A percentile compares a stretch with the other conserved stretches of the same genome.
phyloP scores from a whole-genome alignment of 495 filamentous ascomycete species.

The Aspergillus panamensis region DNA sequence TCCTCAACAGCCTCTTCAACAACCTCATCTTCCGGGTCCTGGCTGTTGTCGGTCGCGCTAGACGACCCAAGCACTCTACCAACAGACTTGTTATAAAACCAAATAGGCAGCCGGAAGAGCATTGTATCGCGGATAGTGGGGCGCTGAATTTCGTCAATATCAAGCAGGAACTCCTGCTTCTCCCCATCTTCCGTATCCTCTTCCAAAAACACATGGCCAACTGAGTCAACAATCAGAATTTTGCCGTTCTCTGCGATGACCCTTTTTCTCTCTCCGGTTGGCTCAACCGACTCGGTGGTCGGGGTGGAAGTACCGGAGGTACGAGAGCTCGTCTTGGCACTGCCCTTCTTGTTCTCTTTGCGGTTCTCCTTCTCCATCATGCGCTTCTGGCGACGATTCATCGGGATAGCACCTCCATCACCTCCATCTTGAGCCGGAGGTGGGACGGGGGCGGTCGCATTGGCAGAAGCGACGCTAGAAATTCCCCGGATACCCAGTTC shows the following conservation, averaged over 20 bases:
- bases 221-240: conserved; percentile 83
- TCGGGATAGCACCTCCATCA: conserved; percentile 47
- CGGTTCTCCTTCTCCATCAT: conserved; percentile 77
- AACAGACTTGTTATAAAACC: conserved; percentile 56
- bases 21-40: conserved; percentile 32
- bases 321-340: conserved; percentile 28
- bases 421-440: conserved; percentile 37
- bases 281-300: conserved; percentile 45
- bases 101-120: conserved; percentile 63
- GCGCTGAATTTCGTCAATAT: conserved; percentile 62
- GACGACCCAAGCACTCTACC: conserved; percentile 49
- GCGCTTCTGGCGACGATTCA: conserved; percentile 85
- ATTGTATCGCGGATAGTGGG: conserved; percentile 69
- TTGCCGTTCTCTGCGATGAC: conserved; percentile 95
- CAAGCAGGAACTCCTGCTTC: conserved; percentile 75
- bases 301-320: conserved; percentile 49
- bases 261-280: conserved; percentile 70
- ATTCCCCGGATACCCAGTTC: conserved; percentile 62
- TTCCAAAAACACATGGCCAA: conserved; percentile 89
- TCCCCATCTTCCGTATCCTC: conserved; percentile 84
- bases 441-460: conserved; percentile 27
- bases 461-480: conserved; percentile 58
- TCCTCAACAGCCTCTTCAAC: conserved; percentile 33
- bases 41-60: conserved; percentile 9
- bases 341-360: conserved; percentile 57